Conservation (phyloP, 352 stramenopile genomes). For the Globisporangium yorkense region DNA sequence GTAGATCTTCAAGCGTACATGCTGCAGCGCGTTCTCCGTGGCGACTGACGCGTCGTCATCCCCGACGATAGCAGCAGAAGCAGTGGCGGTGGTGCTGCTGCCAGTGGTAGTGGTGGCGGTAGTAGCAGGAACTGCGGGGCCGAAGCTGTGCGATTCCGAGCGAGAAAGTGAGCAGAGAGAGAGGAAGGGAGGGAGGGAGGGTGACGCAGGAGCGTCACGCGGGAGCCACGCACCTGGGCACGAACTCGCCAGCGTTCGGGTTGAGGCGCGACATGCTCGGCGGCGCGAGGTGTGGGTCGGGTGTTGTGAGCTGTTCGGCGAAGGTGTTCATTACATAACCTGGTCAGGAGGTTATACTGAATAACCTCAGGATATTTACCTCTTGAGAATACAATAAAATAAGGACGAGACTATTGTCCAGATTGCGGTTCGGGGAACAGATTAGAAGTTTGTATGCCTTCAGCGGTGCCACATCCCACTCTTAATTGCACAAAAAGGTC, state of each 20-base stretch:
- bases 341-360: no score
- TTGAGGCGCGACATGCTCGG: constrained; percentile 51
- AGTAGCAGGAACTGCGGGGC: constrained; percentile 13
- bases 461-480: no score
- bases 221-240: constrained; percentile 50
- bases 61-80: not conserved
- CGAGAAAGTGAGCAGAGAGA: not conserved
- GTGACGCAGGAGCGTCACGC: constrained; percentile 1
- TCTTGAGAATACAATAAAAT: no score
- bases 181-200: not conserved
- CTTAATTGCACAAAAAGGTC: no score
- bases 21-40: not conserved
- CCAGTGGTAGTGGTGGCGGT: not conserved
- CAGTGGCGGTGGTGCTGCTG: not conserved
- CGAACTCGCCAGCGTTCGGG: constrained; percentile 78
- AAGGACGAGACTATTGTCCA: no score
- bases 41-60: not conserved
- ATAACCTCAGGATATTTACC: no score
- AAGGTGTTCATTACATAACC: no score
- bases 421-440: no score
- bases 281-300: not conserved
- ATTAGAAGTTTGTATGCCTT: no score
- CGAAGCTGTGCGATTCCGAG: not conserved
- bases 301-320: no score
- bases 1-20: not conserved